A percentile compares a stretch with the other conserved stretches of the same genome.
Evolutionary conservation across 306 rosid genomes (phyloP).

Genomic region (Betula pendula): DNA sequence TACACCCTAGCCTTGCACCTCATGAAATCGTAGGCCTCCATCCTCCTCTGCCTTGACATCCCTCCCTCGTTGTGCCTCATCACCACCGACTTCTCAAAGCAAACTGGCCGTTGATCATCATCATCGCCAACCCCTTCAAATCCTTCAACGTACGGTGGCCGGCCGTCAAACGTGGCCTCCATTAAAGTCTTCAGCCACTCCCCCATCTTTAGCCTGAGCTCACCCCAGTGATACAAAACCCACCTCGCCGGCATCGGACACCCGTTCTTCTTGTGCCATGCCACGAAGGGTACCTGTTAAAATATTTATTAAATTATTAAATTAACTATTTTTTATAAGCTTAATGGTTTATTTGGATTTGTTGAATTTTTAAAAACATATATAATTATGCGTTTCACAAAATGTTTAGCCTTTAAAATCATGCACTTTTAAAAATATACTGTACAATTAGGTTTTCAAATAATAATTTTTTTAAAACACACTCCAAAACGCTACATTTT

Average conservation of each 20-base stretch:
- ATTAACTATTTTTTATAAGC: too few species aligned
- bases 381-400: too few species aligned
- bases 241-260: slow-evolving; percentile 47
- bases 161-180: slow-evolving; percentile 55
- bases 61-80: slow-evolving; percentile 79
- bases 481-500: too few species aligned
- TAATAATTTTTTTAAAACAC: too few species aligned
- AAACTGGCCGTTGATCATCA: slow-evolving; percentile 45
- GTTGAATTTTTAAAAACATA: too few species aligned
- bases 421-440: too few species aligned
- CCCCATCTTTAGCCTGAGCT: slow-evolving; percentile 53
- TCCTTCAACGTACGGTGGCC: slow-evolving; percentile 36
- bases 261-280: slow-evolving; percentile 48
- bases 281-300: slow-evolving; percentile 49
- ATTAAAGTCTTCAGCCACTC: slow-evolving; percentile 41
- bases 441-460: too few species aligned
- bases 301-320: too few species aligned
- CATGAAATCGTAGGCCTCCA: slow-evolving; percentile 62
- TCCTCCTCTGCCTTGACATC: slow-evolving; percentile 56
- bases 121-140: slow-evolving; percentile 33
- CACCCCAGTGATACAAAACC: slow-evolving; percentile 71
- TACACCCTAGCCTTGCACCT: slow-evolving; percentile 62
- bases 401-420: too few species aligned
- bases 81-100: slow-evolving; percentile 66
- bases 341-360: too few species aligned